Evolutionary conservation across 1,139 yeast genomes (phyloP), one percentile per base, ranked within the genome.

Genomic region (Diutina mesorugosa): DNA sequence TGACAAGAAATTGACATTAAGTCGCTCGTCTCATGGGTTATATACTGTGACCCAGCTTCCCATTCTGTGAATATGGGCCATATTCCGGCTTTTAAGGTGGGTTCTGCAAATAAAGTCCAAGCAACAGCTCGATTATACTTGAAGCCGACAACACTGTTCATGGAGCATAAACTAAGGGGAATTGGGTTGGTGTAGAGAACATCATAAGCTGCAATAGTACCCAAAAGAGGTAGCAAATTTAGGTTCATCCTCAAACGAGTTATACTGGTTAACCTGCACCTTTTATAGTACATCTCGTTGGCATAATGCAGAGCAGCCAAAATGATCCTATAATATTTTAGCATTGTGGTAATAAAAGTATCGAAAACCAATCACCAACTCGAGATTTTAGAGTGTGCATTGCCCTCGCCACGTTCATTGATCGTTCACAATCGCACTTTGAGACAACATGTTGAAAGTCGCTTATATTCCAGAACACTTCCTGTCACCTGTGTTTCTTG

Each of bases 381-480:
- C 26, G 26, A 21, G 26, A 21, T 21, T 21, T 21, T 3, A 21
- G 4, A 21, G 26, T 21, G 26, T 21, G 26, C 26, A 21, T 21
- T 21, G 26, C 26, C 26, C 26, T 32, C 12, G 38, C 38, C 38
- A 10, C 12, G 2, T 32, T 32, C 12, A 32, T 32, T 32, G 9
- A 8, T 35, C 14, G 10, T 35, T n/a, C 6, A 35, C 6, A 8
- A n/a, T 35, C 41, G 41, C 41, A 35, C 30, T 14, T 5, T 21
- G 8, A 8, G 21, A 14, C 38, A 52, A 45, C 54, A 60, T 57
- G 53, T 65, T 81, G 50, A 81, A 73, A 66, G 87, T 90, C 28
- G 97, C 96, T 6, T 87, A 83, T 69, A 84, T 90, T 56, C 97
- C 97, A 1, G 97, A 90, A 69, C 97, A 90, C 67, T 90, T 90